Evolutionary conservation across 352 stramenopile species (phyloP).

Genomic region (Phytophthora cryptogea): DNA sequence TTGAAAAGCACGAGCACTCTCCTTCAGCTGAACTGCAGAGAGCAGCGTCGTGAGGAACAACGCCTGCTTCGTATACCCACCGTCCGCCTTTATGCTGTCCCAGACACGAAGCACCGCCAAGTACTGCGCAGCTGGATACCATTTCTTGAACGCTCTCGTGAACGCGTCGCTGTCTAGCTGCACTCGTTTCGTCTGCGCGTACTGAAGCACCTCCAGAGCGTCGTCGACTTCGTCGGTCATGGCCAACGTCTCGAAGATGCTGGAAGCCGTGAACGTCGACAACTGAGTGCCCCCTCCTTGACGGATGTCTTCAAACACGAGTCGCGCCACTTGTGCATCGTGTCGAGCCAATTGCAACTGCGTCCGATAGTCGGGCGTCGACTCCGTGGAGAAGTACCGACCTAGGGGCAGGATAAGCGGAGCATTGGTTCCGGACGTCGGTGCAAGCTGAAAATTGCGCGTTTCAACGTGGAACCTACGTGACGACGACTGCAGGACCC

Average conservation of each 20-base stretch:
- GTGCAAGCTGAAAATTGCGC: neutral
- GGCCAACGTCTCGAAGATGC: constrained; percentile 3
- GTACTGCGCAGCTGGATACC: neutral
- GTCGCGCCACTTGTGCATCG: neutral
- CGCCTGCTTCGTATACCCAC: neutral
- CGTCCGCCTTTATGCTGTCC: neutral
- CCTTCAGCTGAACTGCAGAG: neutral
- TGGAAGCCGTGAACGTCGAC: neutral
- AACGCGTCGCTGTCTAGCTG: neutral
- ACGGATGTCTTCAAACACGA: constrained; percentile 4
- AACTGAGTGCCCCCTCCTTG: neutral
- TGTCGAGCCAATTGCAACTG: neutral
- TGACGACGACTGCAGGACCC: neutral
- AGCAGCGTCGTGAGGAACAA: neutral
- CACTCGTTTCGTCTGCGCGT: neutral
- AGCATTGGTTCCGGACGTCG: neutral
- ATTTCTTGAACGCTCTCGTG: neutral
- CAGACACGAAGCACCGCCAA: neutral
- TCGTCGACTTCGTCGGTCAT: neutral
- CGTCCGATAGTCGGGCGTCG: neutral
- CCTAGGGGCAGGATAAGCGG: neutral
- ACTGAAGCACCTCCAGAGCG: neutral
- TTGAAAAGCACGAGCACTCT: neutral
- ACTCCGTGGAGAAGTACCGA: neutral
- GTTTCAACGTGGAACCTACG: neutral